These are phyloP conservation scores for Mediolabrus comicus DNA, from an alignment of 108 stramenopile species.

Conservation along the genomic window DNA sequence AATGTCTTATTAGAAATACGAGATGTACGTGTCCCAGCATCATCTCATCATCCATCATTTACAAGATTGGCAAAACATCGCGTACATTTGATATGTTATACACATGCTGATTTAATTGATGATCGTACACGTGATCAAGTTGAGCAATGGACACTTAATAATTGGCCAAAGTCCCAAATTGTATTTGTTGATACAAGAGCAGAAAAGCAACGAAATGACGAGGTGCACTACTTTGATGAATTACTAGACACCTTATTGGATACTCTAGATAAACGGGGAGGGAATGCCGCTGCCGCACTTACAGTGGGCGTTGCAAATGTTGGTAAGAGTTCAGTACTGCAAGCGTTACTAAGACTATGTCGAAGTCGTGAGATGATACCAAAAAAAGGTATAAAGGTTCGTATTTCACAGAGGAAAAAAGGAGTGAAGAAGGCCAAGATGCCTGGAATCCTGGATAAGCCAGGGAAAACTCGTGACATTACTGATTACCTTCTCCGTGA, in stretches of 20 bases:
- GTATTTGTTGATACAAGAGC: constrained; percentile 11
- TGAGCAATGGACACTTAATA: background rate
- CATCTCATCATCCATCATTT: constrained; percentile 27
- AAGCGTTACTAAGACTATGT: background rate
- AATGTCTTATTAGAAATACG: constrained; percentile 21
- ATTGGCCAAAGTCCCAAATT: constrained; percentile 6
- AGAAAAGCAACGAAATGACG: background rate
- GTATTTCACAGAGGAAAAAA: background rate
- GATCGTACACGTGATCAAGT: background rate
- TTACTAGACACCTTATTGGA: background rate
- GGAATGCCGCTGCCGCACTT: constrained; percentile 7
- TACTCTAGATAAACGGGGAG: background rate
- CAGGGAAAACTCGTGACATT: constrained; percentile 20
- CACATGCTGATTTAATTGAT: constrained; percentile 17
- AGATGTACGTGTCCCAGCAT: constrained; percentile 19
- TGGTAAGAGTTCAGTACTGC: constrained; percentile 6
- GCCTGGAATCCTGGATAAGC: constrained; percentile 2
- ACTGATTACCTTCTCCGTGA: constrained; percentile 10
- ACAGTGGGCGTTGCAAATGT: constrained; percentile 14
- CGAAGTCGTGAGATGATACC: background rate
- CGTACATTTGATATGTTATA: constrained; percentile 11
- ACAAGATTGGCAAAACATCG: constrained; percentile 20
- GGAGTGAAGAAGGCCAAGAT: background rate
- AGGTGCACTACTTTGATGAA: too few relatives aligned
- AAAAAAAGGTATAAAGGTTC: background rate